Percentiles rank a stretch among this genome's conserved stretches.
Conservation (phyloP, 2,329 filamentous ascomycete species). For the Neofusicoccum umdonicola region DNA sequence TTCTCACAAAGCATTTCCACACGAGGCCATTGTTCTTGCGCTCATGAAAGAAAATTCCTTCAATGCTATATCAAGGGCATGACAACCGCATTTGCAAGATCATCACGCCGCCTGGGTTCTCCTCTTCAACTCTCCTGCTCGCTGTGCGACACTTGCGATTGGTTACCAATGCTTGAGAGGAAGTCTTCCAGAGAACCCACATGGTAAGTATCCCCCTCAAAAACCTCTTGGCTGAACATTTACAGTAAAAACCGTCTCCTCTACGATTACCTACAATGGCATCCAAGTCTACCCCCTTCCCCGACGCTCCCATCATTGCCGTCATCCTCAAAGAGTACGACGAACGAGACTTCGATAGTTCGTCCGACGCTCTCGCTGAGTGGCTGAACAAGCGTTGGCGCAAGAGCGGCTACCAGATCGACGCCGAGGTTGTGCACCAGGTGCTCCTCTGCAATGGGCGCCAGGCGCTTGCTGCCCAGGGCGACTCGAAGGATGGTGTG, state of each 20-base stretch:
- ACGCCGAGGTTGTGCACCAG: background rate
- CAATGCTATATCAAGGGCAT: background rate
- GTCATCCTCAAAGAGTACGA: conserved; percentile 11
- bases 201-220: background rate
- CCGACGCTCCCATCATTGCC: background rate
- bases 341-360: conserved; percentile 7
- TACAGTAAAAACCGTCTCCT: too few species aligned
- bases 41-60: background rate
- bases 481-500: background rate
- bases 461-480: background rate
- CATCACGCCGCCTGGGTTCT: background rate
- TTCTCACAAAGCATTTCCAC: background rate
- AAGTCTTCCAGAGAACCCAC: background rate
- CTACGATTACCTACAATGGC: background rate
- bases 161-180: background rate
- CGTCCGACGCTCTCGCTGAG: background rate
- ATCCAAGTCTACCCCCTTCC: background rate
- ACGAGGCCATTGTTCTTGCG: background rate
- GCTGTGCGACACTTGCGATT: background rate
- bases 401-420: conserved; percentile 15
- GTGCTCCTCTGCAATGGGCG: background rate
- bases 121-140: background rate
- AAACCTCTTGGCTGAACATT: too few species aligned
- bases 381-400: conserved; percentile 15
- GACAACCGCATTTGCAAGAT: background rate